phyloP scores from a whole-genome alignment of 1,284 basidiomycete species.

The Rhodotorula glutinis region DNA sequence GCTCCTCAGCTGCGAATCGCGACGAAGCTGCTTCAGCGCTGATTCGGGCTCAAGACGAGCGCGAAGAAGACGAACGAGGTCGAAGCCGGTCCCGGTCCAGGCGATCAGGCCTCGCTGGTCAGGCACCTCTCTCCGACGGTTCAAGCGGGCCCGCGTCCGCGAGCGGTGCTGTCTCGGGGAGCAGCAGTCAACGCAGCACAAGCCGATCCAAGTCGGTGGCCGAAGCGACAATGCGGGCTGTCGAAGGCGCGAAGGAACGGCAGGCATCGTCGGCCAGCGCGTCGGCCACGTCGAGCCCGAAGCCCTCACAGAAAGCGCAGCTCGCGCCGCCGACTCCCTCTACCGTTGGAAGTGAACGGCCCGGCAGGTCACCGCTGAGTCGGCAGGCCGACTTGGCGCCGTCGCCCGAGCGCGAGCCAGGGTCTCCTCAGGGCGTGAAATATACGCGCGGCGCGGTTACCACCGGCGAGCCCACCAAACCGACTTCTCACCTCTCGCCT shows the following conservation, averaged over 20 bases:
- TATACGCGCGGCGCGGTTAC: not conserved
- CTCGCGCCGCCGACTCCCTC: not conserved
- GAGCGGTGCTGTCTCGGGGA: not conserved
- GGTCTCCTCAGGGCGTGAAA: not conserved
- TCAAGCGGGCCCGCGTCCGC: not conserved
- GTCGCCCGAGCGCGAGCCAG: not conserved
- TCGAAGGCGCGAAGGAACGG: constrained; percentile 18
- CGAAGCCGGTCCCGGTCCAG: constrained; percentile 18
- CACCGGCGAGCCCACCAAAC: no score
- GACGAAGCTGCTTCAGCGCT: constrained; percentile 26
- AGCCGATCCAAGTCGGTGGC: constrained; percentile 10
- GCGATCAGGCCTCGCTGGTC: not conserved
- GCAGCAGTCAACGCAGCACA: constrained; percentile 4
- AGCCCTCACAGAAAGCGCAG: not conserved
- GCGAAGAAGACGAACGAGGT: constrained; percentile 30
- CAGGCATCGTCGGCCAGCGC: no score
- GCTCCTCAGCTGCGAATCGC: not conserved
- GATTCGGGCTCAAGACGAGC: constrained; percentile 23
- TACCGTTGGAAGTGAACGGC: not conserved
- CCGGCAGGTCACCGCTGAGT: not conserved
- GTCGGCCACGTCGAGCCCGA: not conserved
- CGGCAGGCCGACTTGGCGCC: not conserved
- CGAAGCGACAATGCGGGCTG: constrained; percentile 16
- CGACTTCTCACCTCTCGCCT: not conserved
- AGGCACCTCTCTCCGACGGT: not conserved